A percentile compares a stretch with the other conserved stretches of the same genome.
These are phyloP conservation scores for Drechslera avenae DNA, from an alignment of 2,329 filamentous ascomycete species.

Conservation along the genomic window DNA sequence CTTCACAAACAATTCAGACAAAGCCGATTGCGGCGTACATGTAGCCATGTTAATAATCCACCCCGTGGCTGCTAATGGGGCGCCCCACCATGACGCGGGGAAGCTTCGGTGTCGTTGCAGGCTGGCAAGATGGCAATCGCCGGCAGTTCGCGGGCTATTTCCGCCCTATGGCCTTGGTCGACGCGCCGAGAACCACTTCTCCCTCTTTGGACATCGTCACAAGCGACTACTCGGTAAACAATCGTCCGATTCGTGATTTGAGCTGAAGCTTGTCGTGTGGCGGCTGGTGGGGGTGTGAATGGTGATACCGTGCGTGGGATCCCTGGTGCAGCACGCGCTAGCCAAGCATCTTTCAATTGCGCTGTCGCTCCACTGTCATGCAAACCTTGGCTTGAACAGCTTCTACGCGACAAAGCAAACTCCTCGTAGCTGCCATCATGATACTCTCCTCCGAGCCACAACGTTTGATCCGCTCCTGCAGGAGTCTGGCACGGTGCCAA, in stretches of 20 bases:
- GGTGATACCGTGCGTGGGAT: too few species aligned
- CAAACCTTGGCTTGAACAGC: neutral
- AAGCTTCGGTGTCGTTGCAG: conserved; percentile 9
- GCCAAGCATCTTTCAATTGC: neutral
- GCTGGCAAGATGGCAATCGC: too few species aligned
- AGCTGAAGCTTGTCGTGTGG: neutral
- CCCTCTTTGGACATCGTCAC: too few species aligned
- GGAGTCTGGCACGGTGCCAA: conserved; percentile 15
- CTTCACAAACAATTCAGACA: neutral
- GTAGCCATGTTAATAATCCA: conserved; percentile 2
- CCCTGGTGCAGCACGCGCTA: too few species aligned
- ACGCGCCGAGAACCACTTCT: too few species aligned
- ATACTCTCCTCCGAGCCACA: neutral
- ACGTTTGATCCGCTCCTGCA: neutral
- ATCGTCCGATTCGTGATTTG: neutral
- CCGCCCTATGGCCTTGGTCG: too few species aligned
- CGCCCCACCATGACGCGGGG: conserved; percentile 28
- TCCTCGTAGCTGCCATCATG: too few species aligned
- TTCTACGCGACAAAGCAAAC: too few species aligned
- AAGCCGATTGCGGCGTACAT: neutral
- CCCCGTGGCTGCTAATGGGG: neutral
- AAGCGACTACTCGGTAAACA: too few species aligned
- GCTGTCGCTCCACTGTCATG: neutral
- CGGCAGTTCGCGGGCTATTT: too few species aligned
- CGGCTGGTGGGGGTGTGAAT: too few species aligned